Evolutionary conservation across 225 moss, liverwort and hornwort genomes (phyloP).

Genomic region (Pleurozium schreberi): DNA sequence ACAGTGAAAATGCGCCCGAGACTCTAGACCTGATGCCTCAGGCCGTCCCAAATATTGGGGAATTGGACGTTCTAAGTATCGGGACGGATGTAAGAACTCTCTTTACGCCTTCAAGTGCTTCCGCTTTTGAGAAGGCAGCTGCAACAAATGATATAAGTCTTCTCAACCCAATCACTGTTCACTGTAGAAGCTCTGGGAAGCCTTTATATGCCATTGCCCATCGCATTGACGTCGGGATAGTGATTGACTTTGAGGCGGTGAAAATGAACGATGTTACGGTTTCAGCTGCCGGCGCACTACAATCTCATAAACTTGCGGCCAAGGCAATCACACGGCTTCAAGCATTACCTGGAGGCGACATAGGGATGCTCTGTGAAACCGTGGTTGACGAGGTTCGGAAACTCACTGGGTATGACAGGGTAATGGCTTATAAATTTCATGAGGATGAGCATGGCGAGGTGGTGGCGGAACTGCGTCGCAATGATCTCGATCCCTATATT

Average conservation of each 20-base stretch:
- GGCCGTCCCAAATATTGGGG: slow-evolving; percentile 30
- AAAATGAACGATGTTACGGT: slow-evolving; percentile 28
- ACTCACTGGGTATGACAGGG: slow-evolving; percentile 44
- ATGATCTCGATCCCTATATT: slow-evolving; percentile 33
- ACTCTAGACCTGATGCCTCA: slow-evolving; percentile 41
- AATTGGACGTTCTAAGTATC: slow-evolving; percentile 10
- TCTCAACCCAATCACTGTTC: slow-evolving; percentile 33
- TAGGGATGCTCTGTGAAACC: slow-evolving; percentile 33
- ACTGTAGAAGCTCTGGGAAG: slow-evolving; percentile 34
- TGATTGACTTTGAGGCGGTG: slow-evolving; percentile 34
- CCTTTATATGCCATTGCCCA: slow-evolving; percentile 39
- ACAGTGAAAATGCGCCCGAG: slow-evolving; percentile 39
- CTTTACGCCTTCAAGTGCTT: slow-evolving; percentile 18
- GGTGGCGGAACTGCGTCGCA: slow-evolving; percentile 25
- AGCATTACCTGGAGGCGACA: slow-evolving; percentile 38
- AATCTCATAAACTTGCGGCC: slow-evolving; percentile 45
- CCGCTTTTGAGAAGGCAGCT: slow-evolving; percentile 34
- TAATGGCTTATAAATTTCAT: slow-evolving; percentile 47
- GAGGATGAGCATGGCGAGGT: slow-evolving; percentile 52
- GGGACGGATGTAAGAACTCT: slow-evolving; percentile 41
- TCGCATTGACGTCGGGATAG: slow-evolving; percentile 38
- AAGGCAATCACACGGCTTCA: slow-evolving; percentile 42
- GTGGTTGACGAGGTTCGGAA: slow-evolving; percentile 40
- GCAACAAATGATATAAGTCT: slow-evolving; percentile 27
- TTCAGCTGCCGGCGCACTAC: slow-evolving; percentile 35